Evolutionary conservation across 2,329 filamentous ascomycete genomes (phyloP).

Genomic region (Beauveria medogensis): DNA sequence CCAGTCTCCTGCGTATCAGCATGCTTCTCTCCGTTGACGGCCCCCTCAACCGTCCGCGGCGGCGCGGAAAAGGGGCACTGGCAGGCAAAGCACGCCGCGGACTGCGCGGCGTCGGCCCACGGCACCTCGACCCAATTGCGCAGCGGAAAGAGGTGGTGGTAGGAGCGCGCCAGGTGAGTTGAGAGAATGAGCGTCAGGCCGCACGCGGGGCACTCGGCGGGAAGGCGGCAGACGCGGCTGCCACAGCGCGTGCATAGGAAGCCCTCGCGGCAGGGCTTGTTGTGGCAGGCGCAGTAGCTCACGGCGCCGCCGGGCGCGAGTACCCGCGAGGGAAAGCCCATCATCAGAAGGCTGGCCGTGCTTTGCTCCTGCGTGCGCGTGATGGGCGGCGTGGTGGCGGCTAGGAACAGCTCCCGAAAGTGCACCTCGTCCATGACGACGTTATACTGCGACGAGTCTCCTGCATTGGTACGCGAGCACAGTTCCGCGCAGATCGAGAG

Average conservation of each 20-base stretch:
- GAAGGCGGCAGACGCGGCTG: constrained; percentile 81
- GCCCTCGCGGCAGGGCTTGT: constrained; percentile 70
- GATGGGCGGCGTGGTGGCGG: constrained; percentile 80
- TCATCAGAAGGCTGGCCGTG: constrained; percentile 72
- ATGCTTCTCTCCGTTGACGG: constrained; percentile 11
- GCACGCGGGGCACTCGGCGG: constrained; percentile 85
- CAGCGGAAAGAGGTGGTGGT: constrained; percentile 86
- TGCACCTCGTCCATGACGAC: constrained; percentile 72
- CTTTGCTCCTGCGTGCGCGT: constrained; percentile 57
- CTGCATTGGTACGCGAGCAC: constrained; percentile 77
- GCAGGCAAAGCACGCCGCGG: constrained; percentile 69
- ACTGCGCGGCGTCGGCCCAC: constrained; percentile 62
- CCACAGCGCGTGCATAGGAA: constrained; percentile 87
- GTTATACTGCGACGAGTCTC: constrained; percentile 67
- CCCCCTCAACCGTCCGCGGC: constrained; percentile 18
- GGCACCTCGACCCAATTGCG: constrained; percentile 85
- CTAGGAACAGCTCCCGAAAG: constrained; percentile 82
- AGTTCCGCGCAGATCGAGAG: constrained; percentile 89
- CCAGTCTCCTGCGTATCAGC: constrained; percentile 12
- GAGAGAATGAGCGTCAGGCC: constrained; percentile 88
- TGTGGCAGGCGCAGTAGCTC: constrained; percentile 87
- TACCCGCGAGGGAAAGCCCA: constrained; percentile 90
- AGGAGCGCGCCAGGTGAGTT: constrained; percentile 86
- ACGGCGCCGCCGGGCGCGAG: constrained; percentile 57
- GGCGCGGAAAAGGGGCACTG: constrained; percentile 59